Evolutionary conservation across 2,329 filamentous ascomycete species (phyloP).

Genomic region (Aureobasidium pullulans): DNA sequence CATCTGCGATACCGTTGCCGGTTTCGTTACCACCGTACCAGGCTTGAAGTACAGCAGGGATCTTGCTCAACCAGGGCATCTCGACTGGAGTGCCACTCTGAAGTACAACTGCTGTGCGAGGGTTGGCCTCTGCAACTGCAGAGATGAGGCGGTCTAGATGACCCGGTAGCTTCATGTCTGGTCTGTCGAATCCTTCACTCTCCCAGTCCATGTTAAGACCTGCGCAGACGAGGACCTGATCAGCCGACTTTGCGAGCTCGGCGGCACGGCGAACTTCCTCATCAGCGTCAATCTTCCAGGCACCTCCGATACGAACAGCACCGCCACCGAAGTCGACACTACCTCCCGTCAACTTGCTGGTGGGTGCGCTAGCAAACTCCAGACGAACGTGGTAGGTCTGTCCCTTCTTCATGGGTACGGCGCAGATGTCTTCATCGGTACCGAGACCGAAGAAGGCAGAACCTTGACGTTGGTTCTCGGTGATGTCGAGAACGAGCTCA

Average conservation of each 20-base stretch:
- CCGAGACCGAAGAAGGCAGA: constrained; percentile 59
- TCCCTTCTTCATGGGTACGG: constrained; percentile 51
- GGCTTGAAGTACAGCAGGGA: constrained; percentile 62
- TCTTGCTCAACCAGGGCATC: constrained; percentile 61
- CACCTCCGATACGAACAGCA: constrained; percentile 54
- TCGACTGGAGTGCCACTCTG: constrained; percentile 69
- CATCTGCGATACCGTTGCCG: constrained; percentile 71
- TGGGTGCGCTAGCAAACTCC: constrained; percentile 58
- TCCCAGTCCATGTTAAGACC: constrained; percentile 75
- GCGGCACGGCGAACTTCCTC: constrained; percentile 61
- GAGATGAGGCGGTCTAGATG: constrained; percentile 59
- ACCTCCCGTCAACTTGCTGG: constrained; percentile 55
- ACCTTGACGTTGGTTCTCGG: constrained; percentile 49
- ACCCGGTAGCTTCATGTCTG: constrained; percentile 52
- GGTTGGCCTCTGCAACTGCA: constrained; percentile 58
- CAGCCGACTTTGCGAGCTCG: constrained; percentile 58
- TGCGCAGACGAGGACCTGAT: constrained; percentile 71
- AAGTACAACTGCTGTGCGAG: constrained; percentile 64
- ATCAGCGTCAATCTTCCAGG: constrained; percentile 47
- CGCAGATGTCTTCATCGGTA: constrained; percentile 56
- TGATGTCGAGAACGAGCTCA: constrained; percentile 57
- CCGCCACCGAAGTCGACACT: constrained; percentile 61
- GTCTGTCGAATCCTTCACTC: constrained; percentile 61
- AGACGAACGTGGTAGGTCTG: constrained; percentile 53
- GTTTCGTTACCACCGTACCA: constrained; percentile 88